Evolutionary conservation across 2,329 filamentous ascomycete species (phyloP), one percentile per base, ranked within the genome.

Genomic region (Neofusicoccum umdonicola): DNA sequence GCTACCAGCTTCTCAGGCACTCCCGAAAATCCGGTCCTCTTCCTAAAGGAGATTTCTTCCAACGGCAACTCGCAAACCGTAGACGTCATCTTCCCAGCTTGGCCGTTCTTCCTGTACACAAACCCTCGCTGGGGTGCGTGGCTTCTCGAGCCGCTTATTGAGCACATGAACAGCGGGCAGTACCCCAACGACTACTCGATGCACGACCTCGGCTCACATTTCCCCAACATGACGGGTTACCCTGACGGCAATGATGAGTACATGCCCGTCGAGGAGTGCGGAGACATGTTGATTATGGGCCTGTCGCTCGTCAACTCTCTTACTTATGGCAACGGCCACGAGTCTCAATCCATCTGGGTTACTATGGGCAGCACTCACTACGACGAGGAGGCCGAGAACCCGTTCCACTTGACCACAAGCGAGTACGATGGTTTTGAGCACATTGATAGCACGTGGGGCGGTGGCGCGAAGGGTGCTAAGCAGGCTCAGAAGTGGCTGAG

Each of bases 21-120:
- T 19, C 85, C 86, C 3, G 85, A 92, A 3, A 83, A 87, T 67
- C 90, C 90, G 0, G 83, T 94, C 47, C 76, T 95, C 22, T 95
- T 95, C 77, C 79, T 94, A 66, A 95, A 95, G 73, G 92, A 95
- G 74, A 94, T 95, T 64, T 92, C 90, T 1, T 93, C 90, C 2
- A 90, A 94, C 70, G 91, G 91, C 3, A 94, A 96, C 71, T 88
- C 88, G 75, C 91, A 95, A 73, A 95, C 91, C 0, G 90, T 95
- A 11, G 91, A 94, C 78, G 90, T 96, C 64, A 94, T 96, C 70
- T 95, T 93, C 80, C 92, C 91, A 0, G 85, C 91, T 0, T 93
- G 92, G 77, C 91, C 92, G 0, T 95, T 94, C 82, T 94, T 94
- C 80, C 76, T 94, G 19, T 95, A 94, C 73, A 93, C 91, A 17